Evolutionary conservation across 2,329 filamentous ascomycete genomes (phyloP).

Genomic region (Colletotrichum echinochloae): DNA sequence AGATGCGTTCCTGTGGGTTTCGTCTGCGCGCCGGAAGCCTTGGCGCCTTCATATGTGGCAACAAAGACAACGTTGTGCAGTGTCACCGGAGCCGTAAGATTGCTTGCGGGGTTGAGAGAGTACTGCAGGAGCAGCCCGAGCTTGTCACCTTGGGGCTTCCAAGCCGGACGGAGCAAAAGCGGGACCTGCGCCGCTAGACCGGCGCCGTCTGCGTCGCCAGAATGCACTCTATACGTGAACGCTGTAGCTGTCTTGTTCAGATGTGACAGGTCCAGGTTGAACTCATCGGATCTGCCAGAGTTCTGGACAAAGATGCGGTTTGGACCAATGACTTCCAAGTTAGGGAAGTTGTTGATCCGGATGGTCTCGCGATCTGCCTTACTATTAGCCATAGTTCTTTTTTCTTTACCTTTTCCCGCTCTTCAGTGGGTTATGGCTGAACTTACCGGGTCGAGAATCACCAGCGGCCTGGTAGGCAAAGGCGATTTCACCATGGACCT

Average conservation of each 20-base stretch:
- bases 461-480: conserved; percentile 77
- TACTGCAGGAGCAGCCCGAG: conserved; percentile 90
- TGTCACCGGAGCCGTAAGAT: conserved; percentile 55
- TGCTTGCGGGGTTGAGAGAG: conserved; percentile 79
- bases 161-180: conserved; percentile 77
- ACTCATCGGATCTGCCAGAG: conserved; percentile 79
- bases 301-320: conserved; percentile 92
- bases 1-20: conserved; percentile 85
- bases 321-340: conserved; percentile 91
- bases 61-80: conserved; percentile 81
- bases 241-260: conserved; percentile 81
- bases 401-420: not conserved
- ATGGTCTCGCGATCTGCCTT: conserved; percentile 72
- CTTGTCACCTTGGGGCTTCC: conserved; percentile 88
- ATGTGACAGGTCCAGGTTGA: conserved; percentile 78
- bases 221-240: conserved; percentile 92
- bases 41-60: conserved; percentile 75
- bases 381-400: conserved; percentile 8
- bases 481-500: conserved; percentile 89
- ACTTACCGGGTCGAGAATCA: conserved; percentile 57
- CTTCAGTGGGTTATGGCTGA: conserved; percentile 17
- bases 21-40: conserved; percentile 76
- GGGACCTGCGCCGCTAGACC: conserved; percentile 71
- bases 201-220: conserved; percentile 67
- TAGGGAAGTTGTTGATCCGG: conserved; percentile 86